These are phyloP conservation scores for Ceratocystis variospora DNA, from an alignment of 2,329 filamentous ascomycete genomes.

Conservation along the genomic window DNA sequence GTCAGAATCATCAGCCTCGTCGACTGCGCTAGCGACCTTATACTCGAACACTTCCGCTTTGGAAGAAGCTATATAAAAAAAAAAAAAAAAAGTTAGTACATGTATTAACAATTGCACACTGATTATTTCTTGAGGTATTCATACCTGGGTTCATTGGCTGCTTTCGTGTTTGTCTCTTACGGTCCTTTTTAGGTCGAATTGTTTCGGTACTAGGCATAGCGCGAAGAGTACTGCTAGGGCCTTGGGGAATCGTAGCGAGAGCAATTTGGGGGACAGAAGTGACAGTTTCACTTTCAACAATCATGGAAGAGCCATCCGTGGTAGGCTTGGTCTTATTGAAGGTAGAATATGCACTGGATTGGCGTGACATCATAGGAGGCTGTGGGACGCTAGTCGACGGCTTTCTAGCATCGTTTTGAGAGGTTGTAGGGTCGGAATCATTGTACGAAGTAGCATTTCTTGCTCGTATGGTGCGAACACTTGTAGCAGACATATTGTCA, in stretches of 20 bases:
- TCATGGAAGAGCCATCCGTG: slow-evolving; percentile 75
- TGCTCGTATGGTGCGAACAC: slow-evolving; percentile 8
- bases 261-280: slow-evolving; percentile 76
- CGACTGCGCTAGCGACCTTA: slow-evolving; percentile 88
- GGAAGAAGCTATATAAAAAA: slow-evolving; percentile 66
- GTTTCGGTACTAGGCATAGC: slow-evolving; percentile 90
- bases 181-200: slow-evolving; percentile 85
- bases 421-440: slow-evolving; percentile 52
- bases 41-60: slow-evolving; percentile 98
- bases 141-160: slow-evolving; percentile 59
- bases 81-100: slow-evolving; percentile 12
- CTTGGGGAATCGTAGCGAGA: slow-evolving; percentile 46
- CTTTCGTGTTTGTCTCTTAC: slow-evolving; percentile 67
- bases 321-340: slow-evolving; percentile 59
- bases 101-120: background rate
- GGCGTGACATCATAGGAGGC: slow-evolving; percentile 46
- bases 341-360: slow-evolving; percentile 50
- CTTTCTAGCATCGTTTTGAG: slow-evolving; percentile 30
- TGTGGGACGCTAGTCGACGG: slow-evolving; percentile 28
- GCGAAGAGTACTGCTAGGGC: slow-evolving; percentile 50
- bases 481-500: slow-evolving; percentile 9
- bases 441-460: slow-evolving; percentile 21
- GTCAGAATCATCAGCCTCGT: slow-evolving; percentile 91
- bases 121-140: slow-evolving; percentile 40
- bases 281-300: slow-evolving; percentile 93